Conservation (phyloP, 2,329 filamentous ascomycete genomes). For the Macrophomina phaseolina region DNA sequence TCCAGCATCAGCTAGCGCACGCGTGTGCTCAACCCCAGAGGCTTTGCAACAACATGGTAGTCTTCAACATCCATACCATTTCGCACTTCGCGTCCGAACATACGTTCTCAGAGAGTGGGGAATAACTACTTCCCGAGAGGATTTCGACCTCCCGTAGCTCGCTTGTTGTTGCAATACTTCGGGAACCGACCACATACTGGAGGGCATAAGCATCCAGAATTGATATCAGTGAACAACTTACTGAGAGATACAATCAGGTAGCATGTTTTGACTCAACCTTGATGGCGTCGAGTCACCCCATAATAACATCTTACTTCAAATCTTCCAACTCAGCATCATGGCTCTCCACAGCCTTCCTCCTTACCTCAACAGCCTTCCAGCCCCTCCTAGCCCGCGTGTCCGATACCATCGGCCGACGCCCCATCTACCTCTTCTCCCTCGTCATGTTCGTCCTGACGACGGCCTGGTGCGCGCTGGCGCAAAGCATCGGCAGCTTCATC, state of each 20-base stretch:
- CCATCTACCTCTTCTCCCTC: conserved; percentile 69
- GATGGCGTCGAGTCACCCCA: conserved; percentile 81
- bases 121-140: no score
- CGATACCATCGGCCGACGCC: conserved; percentile 73
- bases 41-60: background rate
- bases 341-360: conserved; percentile 78
- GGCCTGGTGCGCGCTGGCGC: conserved; percentile 71
- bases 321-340: conserved; percentile 81
- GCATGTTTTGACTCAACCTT: conserved; percentile 74
- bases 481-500: conserved; percentile 72
- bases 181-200: no score
- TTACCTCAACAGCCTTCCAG: conserved; percentile 78
- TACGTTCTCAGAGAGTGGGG: no score
- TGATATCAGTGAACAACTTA: background rate
- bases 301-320: conserved; percentile 80
- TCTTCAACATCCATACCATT: no score
- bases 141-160: no score
- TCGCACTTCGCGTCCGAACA: no score
- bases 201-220: background rate
- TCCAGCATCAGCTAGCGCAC: background rate
- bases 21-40: background rate
- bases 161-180: no score
- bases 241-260: conserved; percentile 33
- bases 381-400: conserved; percentile 76
- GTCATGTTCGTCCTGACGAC: conserved; percentile 69